These are phyloP conservation scores for Cercospora brassicicola DNA, from an alignment of 2,329 filamentous ascomycete genomes.

Conservation along the genomic window DNA sequence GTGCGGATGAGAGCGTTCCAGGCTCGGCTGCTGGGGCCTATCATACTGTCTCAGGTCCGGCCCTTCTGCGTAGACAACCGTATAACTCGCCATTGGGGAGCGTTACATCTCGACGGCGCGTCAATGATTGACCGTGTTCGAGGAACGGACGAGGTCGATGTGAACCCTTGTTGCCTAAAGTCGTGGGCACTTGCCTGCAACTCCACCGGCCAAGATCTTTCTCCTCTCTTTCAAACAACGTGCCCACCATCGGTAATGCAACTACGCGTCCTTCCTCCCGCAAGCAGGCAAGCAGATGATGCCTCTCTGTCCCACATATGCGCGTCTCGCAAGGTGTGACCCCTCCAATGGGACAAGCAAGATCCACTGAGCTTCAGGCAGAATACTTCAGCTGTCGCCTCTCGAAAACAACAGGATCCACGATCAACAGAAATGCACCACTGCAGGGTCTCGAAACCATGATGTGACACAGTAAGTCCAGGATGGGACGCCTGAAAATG, in stretches of 20 bases:
- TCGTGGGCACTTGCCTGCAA: not conserved
- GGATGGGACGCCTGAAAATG: not conserved
- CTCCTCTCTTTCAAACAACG: not conserved
- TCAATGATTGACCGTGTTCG: too few species aligned
- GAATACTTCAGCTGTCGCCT: not conserved
- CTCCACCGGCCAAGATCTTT: not conserved
- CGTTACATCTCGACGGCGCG: not conserved
- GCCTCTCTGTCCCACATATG: not conserved
- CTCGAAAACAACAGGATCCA: too few species aligned
- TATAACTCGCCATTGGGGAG: not conserved
- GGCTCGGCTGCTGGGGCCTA: slow-evolving; percentile 8
- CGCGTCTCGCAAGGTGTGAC: not conserved
- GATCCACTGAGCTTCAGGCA: not conserved
- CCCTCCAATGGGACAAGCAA: not conserved
- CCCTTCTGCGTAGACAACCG: not conserved
- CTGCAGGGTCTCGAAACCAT: not conserved
- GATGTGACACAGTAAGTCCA: not conserved
- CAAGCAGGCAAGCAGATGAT: not conserved
- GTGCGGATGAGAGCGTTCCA: slow-evolving; percentile 68
- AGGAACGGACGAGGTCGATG: not conserved
- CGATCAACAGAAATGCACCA: not conserved
- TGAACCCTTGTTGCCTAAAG: not conserved
- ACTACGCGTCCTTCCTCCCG: not conserved
- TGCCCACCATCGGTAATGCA: not conserved
- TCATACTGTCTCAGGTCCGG: slow-evolving; percentile 2